Evolutionary conservation across 1,284 basidiomycete genomes (phyloP).

Genomic region (Golubevia pallescens): DNA sequence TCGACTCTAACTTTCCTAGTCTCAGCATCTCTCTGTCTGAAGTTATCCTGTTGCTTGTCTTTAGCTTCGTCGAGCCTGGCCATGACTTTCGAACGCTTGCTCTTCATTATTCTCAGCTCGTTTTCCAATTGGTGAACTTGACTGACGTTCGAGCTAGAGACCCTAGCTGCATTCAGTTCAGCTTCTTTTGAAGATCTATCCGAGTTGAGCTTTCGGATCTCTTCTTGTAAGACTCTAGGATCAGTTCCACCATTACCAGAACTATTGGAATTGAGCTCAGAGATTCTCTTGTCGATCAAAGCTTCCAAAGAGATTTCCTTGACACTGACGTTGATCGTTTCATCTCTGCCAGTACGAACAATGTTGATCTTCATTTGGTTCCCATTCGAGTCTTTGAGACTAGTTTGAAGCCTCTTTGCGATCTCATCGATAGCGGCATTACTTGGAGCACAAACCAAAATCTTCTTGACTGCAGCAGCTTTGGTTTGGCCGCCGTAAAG

Average conservation of each 20-base stretch:
- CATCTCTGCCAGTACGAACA: constrained; percentile 84
- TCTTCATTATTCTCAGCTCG: constrained; percentile 31
- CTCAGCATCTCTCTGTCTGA: constrained; percentile 45
- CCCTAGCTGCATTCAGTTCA: constrained; percentile 23
- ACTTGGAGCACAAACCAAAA: constrained; percentile 94
- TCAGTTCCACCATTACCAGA: not conserved
- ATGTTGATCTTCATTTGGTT: constrained; percentile 74
- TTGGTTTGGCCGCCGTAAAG: constrained; percentile 21
- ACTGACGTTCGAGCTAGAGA: not conserved
- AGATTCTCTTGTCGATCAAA: constrained; percentile 32
- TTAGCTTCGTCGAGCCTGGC: constrained; percentile 45
- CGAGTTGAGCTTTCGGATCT: constrained; percentile 1
- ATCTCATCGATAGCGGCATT: constrained; percentile 99
- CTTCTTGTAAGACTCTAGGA: constrained; percentile 30
- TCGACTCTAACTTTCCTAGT: constrained; percentile 29
- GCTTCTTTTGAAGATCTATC: constrained; percentile 35
- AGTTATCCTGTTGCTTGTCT: constrained; percentile 37
- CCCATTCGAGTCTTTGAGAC: constrained; percentile 72
- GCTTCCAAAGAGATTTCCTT: constrained; percentile 84
- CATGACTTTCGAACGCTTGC: constrained; percentile 32
- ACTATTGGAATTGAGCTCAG: not conserved
- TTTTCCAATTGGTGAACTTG: constrained; percentile 26
- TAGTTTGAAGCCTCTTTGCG: constrained; percentile 82
- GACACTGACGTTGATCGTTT: constrained; percentile 79
- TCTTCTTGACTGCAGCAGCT: constrained; percentile 67